Conservation (phyloP, 345 rosid genomes). For the Sisymbrium altissimum region DNA sequence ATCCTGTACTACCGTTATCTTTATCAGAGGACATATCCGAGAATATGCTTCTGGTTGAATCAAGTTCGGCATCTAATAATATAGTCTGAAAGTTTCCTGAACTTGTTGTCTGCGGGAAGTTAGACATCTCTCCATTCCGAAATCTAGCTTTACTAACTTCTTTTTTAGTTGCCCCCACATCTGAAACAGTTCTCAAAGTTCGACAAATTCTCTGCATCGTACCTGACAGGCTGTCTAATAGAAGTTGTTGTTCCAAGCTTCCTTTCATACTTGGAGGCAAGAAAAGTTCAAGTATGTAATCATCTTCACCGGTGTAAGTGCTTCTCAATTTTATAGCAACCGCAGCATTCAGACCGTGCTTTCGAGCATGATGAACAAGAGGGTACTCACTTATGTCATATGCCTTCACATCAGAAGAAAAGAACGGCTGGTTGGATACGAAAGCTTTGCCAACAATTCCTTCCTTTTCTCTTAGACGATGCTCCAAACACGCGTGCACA, state of each 20-base stretch:
- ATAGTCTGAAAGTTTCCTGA: slow-evolving; percentile 35
- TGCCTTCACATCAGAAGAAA: slow-evolving; percentile 70
- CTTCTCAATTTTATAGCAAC: slow-evolving; percentile 91
- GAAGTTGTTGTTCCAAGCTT: slow-evolving; percentile 77
- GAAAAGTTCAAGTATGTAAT: slow-evolving; percentile 82
- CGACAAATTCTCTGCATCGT: slow-evolving; percentile 87
- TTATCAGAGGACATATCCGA: slow-evolving; percentile 37
- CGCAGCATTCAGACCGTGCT: slow-evolving; percentile 75
- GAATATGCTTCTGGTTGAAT: slow-evolving; percentile 32
- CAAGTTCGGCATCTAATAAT: slow-evolving; percentile 33
- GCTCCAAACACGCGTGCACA: slow-evolving; percentile 73
- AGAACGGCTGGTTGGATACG: slow-evolving; percentile 70
- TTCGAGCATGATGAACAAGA: slow-evolving; percentile 90
- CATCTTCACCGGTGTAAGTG: slow-evolving; percentile 70
- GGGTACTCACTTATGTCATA: slow-evolving; percentile 74
- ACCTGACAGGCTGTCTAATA: slow-evolving; percentile 68
- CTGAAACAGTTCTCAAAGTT: slow-evolving; percentile 76
- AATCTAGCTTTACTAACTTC: slow-evolving; percentile 36
- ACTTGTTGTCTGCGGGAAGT: slow-evolving; percentile 28
- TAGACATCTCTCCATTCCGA: slow-evolving; percentile 27
- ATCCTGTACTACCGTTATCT: slow-evolving; percentile 31
- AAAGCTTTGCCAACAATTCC: slow-evolving; percentile 93
- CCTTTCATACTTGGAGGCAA: slow-evolving; percentile 76
- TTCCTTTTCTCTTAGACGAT: slow-evolving; percentile 74
- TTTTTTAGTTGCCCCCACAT: slow-evolving; percentile 37